Evolutionary conservation across 495 filamentous ascomycete species (phyloP), one percentile per base, ranked within the genome.

Genomic region (Cryomyces antarcticus): DNA sequence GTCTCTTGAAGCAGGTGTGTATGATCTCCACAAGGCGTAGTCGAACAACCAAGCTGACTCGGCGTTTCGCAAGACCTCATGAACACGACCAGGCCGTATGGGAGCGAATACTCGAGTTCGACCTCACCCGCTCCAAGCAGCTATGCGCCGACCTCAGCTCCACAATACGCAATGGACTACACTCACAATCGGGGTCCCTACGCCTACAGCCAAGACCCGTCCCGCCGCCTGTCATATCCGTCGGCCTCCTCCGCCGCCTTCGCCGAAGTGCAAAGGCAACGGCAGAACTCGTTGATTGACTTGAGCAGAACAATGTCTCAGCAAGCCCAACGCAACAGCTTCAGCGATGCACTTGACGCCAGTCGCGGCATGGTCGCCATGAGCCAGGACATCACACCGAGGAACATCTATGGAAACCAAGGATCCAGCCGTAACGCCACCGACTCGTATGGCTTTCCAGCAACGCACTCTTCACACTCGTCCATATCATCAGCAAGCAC

Each of bases 401-500:
- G 86, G 37, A 86, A 85, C 60, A 82, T 93, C 51, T 93, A 93
- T 54, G 83, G 77, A 44, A 49, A 40, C 39, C 67, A 75, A 47
- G 72, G 70, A 46, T 65, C 62, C 27, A 66, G 72, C 29, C 69
- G 83, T 31, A 75, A 75, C 31, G 87, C 86, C 3, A 66, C 72
- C n/a, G 85, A 94, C 58, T 84, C 84, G 6, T 95, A 95, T 52
- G 88, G 88, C 27, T 95, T 95, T 58, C 88, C 88, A 1, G 71
- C 83, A 11, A 71, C 80, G 11, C 88, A 96, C 62, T 96, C 89
- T 1, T 73, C 82, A n/a, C 83, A 72, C 52, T 96, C 92, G 3
- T 96, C 92, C 35, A 83, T 96, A 47, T 97, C 89, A 4, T 93
- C 86, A 9, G 71, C 75, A 12, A 67, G 74, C 54, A 72, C 67